These are phyloP conservation scores for Phytophthora sojae DNA, from an alignment of 352 stramenopile genomes.

Conservation along the genomic window DNA sequence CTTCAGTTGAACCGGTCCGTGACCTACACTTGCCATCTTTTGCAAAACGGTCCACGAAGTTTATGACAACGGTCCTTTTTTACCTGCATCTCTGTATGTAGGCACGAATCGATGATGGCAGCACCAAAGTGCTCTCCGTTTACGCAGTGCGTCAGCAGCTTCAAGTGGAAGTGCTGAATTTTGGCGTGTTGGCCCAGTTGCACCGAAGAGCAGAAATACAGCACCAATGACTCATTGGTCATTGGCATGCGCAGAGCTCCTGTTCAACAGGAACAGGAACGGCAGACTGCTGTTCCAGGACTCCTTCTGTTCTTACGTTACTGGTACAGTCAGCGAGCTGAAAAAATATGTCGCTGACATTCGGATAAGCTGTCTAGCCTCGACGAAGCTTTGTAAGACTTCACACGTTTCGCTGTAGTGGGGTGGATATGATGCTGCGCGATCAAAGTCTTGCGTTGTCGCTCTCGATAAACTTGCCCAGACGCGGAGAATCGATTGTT, in stretches of 20 bases:
- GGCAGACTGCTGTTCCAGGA: neutral
- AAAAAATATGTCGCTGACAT: neutral
- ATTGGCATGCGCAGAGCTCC: neutral
- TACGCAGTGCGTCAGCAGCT: neutral
- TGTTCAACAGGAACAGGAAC: conserved; percentile 1
- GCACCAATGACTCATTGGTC: neutral
- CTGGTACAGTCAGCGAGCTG: neutral
- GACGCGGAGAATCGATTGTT: neutral
- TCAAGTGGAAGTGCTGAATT: neutral
- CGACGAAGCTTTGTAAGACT: neutral
- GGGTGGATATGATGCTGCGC: too few species aligned
- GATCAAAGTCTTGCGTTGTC: neutral
- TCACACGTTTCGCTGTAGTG: neutral
- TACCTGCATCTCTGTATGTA: neutral
- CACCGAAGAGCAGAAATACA: neutral
- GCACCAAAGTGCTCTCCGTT: neutral
- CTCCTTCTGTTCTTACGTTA: neutral
- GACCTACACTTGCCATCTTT: neutral
- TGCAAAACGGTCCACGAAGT: neutral
- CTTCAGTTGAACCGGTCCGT: neutral
- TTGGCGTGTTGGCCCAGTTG: neutral
- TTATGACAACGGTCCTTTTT: neutral
- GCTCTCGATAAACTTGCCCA: neutral
- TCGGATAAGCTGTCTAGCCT: neutral
- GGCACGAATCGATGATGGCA: neutral